These are phyloP conservation scores for Lomentospora prolificans DNA, from an alignment of 2,329 filamentous ascomycete species.

Conservation along the genomic window DNA sequence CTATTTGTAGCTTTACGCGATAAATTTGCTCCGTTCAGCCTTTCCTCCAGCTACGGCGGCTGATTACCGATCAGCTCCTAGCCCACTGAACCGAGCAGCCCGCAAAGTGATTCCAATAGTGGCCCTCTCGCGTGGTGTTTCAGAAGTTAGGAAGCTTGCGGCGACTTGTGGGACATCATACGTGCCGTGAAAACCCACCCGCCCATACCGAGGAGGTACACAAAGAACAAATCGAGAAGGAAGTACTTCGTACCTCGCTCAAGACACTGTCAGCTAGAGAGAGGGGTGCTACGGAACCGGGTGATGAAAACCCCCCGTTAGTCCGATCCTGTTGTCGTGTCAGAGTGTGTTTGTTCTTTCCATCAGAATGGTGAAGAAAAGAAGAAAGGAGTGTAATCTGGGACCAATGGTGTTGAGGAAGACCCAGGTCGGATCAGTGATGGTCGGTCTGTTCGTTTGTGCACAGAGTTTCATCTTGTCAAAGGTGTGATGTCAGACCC, in stretches of 20 bases:
- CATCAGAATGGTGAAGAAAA: too few relatives aligned
- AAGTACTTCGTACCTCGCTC: too few relatives aligned
- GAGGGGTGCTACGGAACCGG: not conserved
- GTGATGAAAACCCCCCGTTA: not conserved
- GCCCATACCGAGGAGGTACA: not conserved
- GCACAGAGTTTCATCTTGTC: not conserved
- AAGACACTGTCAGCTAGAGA: too few relatives aligned
- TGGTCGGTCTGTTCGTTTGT: not conserved
- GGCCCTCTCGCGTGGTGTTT: constrained; percentile 2
- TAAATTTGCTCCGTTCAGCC: too few relatives aligned
- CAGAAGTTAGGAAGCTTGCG: not conserved
- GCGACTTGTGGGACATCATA: not conserved
- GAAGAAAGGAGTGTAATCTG: too few relatives aligned
- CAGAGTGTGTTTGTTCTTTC: too few relatives aligned
- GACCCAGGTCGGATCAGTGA: not conserved
- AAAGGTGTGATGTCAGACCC: constrained; percentile 2
- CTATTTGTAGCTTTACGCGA: too few relatives aligned
- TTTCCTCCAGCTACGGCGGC: not conserved
- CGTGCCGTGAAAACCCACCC: not conserved
- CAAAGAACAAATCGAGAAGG: not conserved
- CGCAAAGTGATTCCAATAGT: not conserved
- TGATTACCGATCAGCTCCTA: not conserved
- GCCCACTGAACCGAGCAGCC: not conserved
- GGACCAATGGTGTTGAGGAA: too few relatives aligned
- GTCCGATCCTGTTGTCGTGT: not conserved